Evolutionary conservation across 345 rosid genomes (phyloP).

Genomic region (Lenwebbia sp.): DNA sequence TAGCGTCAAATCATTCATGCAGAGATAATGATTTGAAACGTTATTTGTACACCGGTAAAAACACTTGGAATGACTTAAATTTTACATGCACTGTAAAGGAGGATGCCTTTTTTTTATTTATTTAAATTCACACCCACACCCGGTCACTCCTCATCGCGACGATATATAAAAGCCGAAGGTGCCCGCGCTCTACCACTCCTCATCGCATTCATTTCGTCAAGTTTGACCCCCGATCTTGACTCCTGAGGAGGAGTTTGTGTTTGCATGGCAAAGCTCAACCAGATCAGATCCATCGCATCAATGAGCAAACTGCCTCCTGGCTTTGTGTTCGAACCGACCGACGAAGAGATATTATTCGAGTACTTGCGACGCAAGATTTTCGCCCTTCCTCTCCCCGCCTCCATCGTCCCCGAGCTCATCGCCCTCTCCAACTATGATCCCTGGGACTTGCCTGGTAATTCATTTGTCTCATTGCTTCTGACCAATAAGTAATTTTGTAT

Average conservation of each 20-base stretch:
- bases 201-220: neutral
- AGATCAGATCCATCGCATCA: neutral
- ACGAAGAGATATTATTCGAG: slow-evolving; percentile 2
- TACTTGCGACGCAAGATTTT: slow-evolving; percentile 1
- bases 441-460: slow-evolving; percentile 1
- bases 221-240: neutral
- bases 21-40: neutral
- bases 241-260: neutral
- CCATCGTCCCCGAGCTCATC: neutral
- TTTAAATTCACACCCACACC: neutral
- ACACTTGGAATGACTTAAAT: neutral
- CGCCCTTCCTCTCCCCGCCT: slow-evolving; percentile 1
- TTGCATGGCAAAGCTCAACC: neutral
- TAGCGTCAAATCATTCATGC: neutral
- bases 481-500: neutral
- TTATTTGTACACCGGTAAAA: neutral
- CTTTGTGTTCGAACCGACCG: slow-evolving; percentile 3
- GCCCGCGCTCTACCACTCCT: neutral
- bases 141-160: neutral
- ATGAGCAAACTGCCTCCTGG: slow-evolving; percentile 2
- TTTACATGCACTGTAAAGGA: neutral
- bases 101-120: neutral
- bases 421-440: neutral
- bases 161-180: neutral
- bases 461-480: too few species aligned